These are phyloP conservation scores for Trametes cinnabarina DNA, from an alignment of 768 basidiomycete genomes.

Conservation along the genomic window DNA sequence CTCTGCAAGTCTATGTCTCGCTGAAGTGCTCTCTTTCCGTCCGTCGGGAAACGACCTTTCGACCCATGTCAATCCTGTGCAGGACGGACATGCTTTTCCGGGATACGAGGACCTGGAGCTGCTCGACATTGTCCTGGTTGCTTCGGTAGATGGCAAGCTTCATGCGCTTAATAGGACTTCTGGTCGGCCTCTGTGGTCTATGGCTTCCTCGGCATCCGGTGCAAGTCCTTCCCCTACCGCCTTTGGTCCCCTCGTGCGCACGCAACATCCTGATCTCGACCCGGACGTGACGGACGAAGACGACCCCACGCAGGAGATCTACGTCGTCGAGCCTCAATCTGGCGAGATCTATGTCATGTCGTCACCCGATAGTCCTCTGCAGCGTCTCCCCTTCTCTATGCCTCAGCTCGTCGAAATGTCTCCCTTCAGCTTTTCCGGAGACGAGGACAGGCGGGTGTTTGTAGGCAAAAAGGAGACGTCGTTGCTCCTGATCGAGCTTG, in stretches of 20 bases:
- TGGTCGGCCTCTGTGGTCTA: conserved; percentile 84
- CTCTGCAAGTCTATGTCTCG: conserved; percentile 24
- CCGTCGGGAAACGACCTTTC: conserved; percentile 21
- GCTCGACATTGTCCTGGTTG: conserved; percentile 82
- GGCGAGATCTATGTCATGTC: conserved; percentile 90
- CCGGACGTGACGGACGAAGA: conserved; percentile 55
- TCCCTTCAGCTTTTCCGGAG: conserved; percentile 72
- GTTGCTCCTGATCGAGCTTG: conserved; percentile 66
- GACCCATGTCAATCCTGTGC: conserved; percentile 20
- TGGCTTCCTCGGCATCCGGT: conserved; percentile 42
- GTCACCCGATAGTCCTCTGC: conserved; percentile 64
- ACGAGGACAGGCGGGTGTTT: conserved; percentile 70
- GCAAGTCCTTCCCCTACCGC: conserved; percentile 39
- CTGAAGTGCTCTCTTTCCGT: conserved; percentile 26
- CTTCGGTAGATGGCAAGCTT: conserved; percentile 92
- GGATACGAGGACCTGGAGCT: conserved; percentile 51
- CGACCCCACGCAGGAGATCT: conserved; percentile 61
- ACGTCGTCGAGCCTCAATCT: conserved; percentile 92
- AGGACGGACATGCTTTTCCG: conserved; percentile 5
- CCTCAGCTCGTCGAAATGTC: conserved; percentile 88
- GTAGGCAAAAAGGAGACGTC: conserved; percentile 91
- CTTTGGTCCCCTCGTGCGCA: conserved; percentile 73
- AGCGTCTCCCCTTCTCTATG: conserved; percentile 90
- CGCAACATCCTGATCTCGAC: conserved; percentile 57
- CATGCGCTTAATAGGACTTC: conserved; percentile 90